Evolutionary conservation across 306 rosid genomes (phyloP).

Genomic region (Prunus dulcis): DNA sequence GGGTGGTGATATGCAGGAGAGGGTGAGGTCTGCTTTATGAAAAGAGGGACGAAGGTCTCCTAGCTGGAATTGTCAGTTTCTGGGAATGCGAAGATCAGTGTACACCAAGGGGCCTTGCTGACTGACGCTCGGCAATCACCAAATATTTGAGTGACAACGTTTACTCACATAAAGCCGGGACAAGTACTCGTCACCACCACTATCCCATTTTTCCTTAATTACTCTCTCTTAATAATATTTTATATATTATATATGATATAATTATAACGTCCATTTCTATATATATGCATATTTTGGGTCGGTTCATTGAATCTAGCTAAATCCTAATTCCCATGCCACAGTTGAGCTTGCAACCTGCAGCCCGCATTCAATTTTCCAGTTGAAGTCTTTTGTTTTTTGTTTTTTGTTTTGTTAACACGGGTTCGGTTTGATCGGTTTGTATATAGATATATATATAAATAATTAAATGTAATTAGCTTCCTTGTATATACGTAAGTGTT

Average conservation of each 20-base stretch:
- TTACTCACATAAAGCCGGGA: neutral
- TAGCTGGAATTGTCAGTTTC: slow-evolving; percentile 5
- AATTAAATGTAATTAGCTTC: neutral
- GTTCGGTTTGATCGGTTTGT: neutral
- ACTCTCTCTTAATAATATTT: neutral
- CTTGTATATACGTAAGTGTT: neutral
- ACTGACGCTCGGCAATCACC: slow-evolving; percentile 15
- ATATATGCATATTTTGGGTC: too few species aligned
- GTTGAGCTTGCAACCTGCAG: neutral
- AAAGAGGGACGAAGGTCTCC: neutral
- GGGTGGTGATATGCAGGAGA: neutral
- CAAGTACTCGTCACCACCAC: neutral
- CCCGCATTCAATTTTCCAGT: neutral
- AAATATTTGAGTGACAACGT: neutral
- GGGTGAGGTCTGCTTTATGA: neutral
- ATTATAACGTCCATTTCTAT: too few species aligned
- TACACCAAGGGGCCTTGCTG: neutral
- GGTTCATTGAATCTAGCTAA: neutral
- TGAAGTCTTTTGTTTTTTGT: neutral
- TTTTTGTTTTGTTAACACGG: neutral
- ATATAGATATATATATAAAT: too few species aligned
- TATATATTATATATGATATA: neutral
- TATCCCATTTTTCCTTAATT: neutral
- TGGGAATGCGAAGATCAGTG: neutral
- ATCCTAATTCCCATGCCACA: too few species aligned